These are phyloP conservation scores for Ustulina deusta DNA, from an alignment of 2,329 filamentous ascomycete genomes.

Conservation along the genomic window DNA sequence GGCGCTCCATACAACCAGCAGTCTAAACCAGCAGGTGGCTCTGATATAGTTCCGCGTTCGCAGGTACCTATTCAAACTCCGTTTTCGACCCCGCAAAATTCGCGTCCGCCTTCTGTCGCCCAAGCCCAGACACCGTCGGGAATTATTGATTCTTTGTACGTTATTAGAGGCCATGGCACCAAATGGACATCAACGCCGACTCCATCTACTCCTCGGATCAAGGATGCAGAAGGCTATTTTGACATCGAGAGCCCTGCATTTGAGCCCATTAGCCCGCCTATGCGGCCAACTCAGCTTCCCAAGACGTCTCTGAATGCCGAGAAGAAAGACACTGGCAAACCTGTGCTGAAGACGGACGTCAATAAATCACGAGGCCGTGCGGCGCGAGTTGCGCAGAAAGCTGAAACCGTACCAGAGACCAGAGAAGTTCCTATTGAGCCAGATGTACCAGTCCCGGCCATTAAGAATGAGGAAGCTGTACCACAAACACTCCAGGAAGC, in stretches of 20 bases:
- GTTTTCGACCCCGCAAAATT: conserved; percentile 37
- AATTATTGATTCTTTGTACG: conserved; percentile 42
- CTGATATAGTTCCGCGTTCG: conserved; percentile 42
- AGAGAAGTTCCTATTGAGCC: conserved; percentile 63
- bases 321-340: conserved; percentile 54
- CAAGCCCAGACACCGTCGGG: conserved; percentile 45
- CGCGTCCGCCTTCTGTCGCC: conserved; percentile 38
- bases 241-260: conserved; percentile 65
- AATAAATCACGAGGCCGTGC: conserved; percentile 51
- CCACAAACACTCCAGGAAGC: conserved; percentile 66
- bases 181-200: conserved; percentile 70
- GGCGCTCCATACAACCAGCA: conserved; percentile 48
- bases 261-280: conserved; percentile 70
- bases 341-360: conserved; percentile 44
- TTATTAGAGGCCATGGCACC: conserved; percentile 61
- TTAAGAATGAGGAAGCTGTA: conserved; percentile 71
- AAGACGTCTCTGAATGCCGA: conserved; percentile 50
- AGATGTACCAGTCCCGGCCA: conserved; percentile 55
- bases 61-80: conserved; percentile 43
- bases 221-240: conserved; percentile 49
- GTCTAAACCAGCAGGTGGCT: conserved; percentile 39
- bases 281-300: conserved; percentile 54
- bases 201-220: conserved; percentile 66
- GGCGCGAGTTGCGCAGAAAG: conserved; percentile 54
- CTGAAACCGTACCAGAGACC: conserved; percentile 53